These are phyloP conservation scores for Flueggea neowawraea DNA, from an alignment of 441 rosid genomes.

Conservation along the genomic window DNA sequence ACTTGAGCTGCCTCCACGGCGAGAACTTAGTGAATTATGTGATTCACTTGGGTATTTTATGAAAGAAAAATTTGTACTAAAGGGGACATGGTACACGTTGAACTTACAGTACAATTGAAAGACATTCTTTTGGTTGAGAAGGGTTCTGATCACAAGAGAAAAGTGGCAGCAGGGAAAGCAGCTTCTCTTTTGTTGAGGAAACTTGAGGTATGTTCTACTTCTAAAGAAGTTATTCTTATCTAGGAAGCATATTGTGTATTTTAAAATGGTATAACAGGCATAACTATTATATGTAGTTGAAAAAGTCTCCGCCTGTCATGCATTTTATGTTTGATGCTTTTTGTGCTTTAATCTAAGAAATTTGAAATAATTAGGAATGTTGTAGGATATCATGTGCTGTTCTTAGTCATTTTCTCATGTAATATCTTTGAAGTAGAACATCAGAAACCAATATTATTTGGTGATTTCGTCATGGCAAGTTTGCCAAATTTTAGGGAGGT, in stretches of 20 bases:
- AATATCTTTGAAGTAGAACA: no score
- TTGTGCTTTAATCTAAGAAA: no score
- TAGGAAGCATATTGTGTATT: not conserved
- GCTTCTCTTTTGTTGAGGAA: slow-evolving; percentile 68
- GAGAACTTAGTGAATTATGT: slow-evolving; percentile 74
- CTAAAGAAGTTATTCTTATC: not conserved
- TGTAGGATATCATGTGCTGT: no score
- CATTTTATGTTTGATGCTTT: no score
- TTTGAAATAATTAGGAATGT: no score
- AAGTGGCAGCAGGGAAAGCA: slow-evolving; percentile 82
- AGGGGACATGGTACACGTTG: slow-evolving; percentile 54
- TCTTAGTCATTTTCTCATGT: no score
- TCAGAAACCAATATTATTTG: no score
- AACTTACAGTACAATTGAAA: slow-evolving; percentile 63
- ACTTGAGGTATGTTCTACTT: slow-evolving; percentile 60
- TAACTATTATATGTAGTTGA: no score
- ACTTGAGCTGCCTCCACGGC: slow-evolving; percentile 77
- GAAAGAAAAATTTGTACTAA: slow-evolving; percentile 36
- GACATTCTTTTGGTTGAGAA: slow-evolving; percentile 61
- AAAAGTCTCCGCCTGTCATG: not conserved
- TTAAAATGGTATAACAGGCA: no score
- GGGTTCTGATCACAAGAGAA: slow-evolving; percentile 59
- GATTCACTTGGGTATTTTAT: slow-evolving; percentile 76
- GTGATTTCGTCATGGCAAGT: no score
- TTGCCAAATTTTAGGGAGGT: no score